Conservation (phyloP, 2,329 filamentous ascomycete genomes). For the Apiospora sp. region DNA sequence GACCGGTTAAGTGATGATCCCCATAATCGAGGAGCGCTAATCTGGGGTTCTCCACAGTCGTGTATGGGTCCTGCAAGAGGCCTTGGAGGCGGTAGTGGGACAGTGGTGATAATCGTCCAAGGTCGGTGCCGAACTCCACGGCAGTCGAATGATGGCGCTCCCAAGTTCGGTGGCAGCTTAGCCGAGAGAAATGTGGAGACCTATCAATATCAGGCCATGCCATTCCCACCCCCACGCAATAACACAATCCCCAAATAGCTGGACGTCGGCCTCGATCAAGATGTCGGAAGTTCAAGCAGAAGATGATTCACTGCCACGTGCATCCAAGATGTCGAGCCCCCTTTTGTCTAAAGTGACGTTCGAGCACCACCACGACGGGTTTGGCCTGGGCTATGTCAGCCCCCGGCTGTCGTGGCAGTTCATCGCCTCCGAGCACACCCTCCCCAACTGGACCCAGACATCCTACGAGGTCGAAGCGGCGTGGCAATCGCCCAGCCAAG, state of each 20-base stretch:
- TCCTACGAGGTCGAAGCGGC: slow-evolving; percentile 53
- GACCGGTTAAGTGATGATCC: too few species aligned
- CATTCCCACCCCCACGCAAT: background rate
- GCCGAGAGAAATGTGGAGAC: background rate
- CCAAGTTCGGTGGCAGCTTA: background rate
- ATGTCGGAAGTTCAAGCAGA: background rate
- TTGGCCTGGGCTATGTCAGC: slow-evolving; percentile 53
- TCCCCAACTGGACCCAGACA: slow-evolving; percentile 50
- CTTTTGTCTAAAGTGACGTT: background rate
- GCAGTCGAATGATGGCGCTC: background rate
- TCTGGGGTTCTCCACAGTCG: background rate
- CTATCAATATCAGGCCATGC: background rate
- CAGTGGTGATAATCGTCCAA: background rate
- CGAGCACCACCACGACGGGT: slow-evolving; percentile 44
- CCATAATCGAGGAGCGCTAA: background rate
- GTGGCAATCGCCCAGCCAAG: slow-evolving; percentile 30
- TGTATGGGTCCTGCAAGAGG: too few species aligned
- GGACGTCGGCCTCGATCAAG: background rate
- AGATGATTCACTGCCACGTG: background rate
- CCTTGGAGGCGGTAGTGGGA: background rate
- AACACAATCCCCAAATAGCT: background rate
- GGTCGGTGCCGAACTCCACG: background rate
- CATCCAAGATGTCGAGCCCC: background rate
- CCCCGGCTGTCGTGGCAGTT: slow-evolving; percentile 59
- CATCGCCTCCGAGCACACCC: slow-evolving; percentile 32